Percentiles rank a stretch among this genome's conserved stretches.
Conservation (phyloP, 306 rosid species). For the Luffa acutangula region DNA sequence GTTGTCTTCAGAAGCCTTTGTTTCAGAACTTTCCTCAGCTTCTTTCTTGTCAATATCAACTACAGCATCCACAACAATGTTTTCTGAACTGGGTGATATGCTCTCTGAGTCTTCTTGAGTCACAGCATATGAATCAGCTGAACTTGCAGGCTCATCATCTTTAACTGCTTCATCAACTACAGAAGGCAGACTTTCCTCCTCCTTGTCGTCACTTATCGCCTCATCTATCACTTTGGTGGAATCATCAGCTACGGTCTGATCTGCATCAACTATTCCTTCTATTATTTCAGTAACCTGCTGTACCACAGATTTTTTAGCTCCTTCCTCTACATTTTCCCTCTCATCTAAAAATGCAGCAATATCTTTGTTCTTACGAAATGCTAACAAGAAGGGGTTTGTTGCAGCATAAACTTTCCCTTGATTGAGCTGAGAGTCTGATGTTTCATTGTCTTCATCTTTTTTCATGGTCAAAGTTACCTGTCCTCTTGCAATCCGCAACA, state of each 20-base stretch:
- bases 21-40: conserved; percentile 29
- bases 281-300: conserved; percentile 28
- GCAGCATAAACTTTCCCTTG: conserved; percentile 54
- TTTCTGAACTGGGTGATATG: conserved; percentile 16
- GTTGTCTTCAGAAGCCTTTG: conserved; percentile 16
- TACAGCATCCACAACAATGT: conserved; percentile 14
- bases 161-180: conserved; percentile 20
- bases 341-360: conserved; percentile 71
- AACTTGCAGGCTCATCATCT: conserved; percentile 22
- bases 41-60: conserved; percentile 22
- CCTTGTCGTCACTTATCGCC: conserved; percentile 13
- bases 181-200: conserved; percentile 22
- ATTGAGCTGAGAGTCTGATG: conserved; percentile 23
- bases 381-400: conserved; percentile 80
- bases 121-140: conserved; percentile 22
- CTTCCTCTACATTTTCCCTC: conserved; percentile 43
- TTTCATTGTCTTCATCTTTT: conserved; percentile 52
- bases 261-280: conserved; percentile 27
- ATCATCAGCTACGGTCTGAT: conserved; percentile 22
- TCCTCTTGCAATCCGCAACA: conserved; percentile 74
- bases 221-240: conserved; percentile 27
- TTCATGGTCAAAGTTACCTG: conserved; percentile 89
- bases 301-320: conserved; percentile 24
- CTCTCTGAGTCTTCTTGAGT: conserved; percentile 10
- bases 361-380: conserved; percentile 85